These are phyloP conservation scores for Plasmodium falciparum DNA, from an alignment of 169 alveolate species.

Conservation along the genomic window DNA sequence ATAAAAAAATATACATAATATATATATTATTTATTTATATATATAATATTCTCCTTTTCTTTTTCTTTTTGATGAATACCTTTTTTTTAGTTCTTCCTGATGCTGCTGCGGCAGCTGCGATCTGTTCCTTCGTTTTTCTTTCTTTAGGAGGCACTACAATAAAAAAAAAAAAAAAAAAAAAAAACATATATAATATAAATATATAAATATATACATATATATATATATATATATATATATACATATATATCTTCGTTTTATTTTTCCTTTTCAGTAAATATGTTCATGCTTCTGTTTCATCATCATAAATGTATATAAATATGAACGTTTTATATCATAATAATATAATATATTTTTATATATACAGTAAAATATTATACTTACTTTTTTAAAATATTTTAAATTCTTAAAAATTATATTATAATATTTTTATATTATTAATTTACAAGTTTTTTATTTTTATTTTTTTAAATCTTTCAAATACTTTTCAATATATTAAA, in stretches of 20 bases:
- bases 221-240: not conserved
- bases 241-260: not conserved
- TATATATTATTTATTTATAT: not conserved
- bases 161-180: too few species aligned
- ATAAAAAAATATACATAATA: not conserved
- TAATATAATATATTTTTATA: too few species aligned
- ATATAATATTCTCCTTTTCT: not conserved
- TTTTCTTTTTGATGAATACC: slow-evolving; percentile 18
- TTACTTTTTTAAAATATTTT: too few species aligned
- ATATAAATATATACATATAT: not conserved
- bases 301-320: too few species aligned
- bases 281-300: not conserved
- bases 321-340: too few species aligned
- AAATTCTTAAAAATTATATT: too few species aligned
- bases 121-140: slow-evolving; percentile 77
- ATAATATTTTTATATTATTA: too few species aligned
- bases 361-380: too few species aligned
- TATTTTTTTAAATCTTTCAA: too few species aligned
- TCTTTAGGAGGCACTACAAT: slow-evolving; percentile 78
- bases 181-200: not conserved
- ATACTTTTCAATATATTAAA: too few species aligned
- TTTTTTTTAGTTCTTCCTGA: slow-evolving; percentile 77
- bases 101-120: slow-evolving; percentile 80
- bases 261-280: not conserved
- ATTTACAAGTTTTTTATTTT: too few species aligned